Conservation (phyloP, 1,284 basidiomycete genomes). For the Schizopora paradoxa region DNA sequence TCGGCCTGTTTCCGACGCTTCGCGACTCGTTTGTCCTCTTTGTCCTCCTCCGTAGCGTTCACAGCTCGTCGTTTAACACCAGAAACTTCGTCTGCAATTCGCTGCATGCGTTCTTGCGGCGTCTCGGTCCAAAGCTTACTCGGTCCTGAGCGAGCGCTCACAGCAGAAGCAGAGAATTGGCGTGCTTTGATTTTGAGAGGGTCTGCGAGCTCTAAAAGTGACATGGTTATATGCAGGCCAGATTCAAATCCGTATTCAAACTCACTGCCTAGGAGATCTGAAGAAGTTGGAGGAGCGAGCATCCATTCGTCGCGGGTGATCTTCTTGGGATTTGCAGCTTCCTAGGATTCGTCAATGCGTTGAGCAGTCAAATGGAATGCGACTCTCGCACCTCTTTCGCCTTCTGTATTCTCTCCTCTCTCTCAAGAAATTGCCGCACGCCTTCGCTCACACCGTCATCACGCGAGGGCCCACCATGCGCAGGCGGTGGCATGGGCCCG, state of each 20-base stretch:
- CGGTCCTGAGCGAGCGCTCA: constrained; percentile 41
- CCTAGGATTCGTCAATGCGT: constrained; percentile 34
- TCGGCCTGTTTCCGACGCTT: constrained; percentile 59
- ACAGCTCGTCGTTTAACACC: constrained; percentile 74
- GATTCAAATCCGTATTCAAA: constrained; percentile 21
- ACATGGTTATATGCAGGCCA: not conserved
- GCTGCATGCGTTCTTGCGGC: constrained; percentile 78
- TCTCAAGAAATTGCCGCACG: constrained; percentile 74
- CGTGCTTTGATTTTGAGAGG: constrained; percentile 68
- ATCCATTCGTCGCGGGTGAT: constrained; percentile 90
- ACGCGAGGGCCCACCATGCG: constrained; percentile 28
- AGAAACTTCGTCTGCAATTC: constrained; percentile 80
- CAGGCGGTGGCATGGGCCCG: constrained; percentile 68
- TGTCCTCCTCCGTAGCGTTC: constrained; percentile 39
- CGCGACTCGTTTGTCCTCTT: constrained; percentile 39
- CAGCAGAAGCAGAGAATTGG: constrained; percentile 68
- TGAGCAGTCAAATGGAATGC: not conserved
- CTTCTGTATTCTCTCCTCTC: constrained; percentile 69
- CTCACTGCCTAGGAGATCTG: constrained; percentile 71
- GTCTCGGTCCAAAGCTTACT: constrained; percentile 89
- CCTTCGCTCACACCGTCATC: constrained; percentile 44
- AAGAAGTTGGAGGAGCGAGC: constrained; percentile 81
- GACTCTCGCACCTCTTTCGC: constrained; percentile 49
- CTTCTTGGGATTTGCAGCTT: constrained; percentile 67
- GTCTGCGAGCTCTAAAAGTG: constrained; percentile 46